phyloP scores from a whole-genome alignment of 148 eudicot species.

The Heliamphora exappendiculata region DNA sequence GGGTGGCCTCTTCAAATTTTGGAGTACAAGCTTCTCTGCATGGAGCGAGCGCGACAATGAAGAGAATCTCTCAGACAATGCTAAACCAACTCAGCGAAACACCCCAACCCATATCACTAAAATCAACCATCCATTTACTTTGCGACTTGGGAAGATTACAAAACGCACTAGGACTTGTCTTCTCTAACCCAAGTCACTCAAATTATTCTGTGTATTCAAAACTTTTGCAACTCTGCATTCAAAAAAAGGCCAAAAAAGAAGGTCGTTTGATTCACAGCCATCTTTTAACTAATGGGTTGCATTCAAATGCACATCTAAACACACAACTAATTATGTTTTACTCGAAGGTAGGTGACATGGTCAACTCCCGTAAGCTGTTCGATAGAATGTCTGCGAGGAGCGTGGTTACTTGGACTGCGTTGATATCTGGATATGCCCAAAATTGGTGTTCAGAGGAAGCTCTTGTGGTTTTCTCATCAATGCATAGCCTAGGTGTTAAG shows the following conservation, averaged over 20 bases:
- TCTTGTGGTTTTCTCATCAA: constrained; percentile 9
- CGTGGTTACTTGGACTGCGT: constrained; percentile 17
- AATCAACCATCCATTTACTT: not conserved
- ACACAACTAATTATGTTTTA: constrained; percentile 16
- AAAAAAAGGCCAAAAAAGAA: constrained; percentile 4
- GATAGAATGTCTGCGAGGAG: constrained; percentile 18
- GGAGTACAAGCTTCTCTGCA: not conserved
- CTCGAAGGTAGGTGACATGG: constrained; percentile 10
- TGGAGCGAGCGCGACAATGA: not conserved
- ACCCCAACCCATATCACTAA: not conserved
- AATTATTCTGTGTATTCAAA: constrained; percentile 6
- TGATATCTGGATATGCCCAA: constrained; percentile 16
- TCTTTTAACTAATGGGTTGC: constrained; percentile 12
- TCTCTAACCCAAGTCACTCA: constrained; percentile 5
- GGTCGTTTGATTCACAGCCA: constrained; percentile 16
- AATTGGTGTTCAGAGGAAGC: constrained; percentile 18
- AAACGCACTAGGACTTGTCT: not conserved
- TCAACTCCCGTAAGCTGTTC: constrained; percentile 12
- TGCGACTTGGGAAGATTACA: constrained; percentile 8
- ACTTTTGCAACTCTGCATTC: constrained; percentile 8
- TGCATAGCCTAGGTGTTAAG: constrained; percentile 10
- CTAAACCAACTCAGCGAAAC: not conserved
- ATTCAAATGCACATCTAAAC: constrained; percentile 1
- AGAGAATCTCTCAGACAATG: not conserved
- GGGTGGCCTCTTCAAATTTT: not conserved